A percentile compares a stretch with the other conserved stretches of the same genome.
Evolutionary conservation across 1,139 yeast genomes (phyloP).

Genomic region (Yamadazyma sp.): DNA sequence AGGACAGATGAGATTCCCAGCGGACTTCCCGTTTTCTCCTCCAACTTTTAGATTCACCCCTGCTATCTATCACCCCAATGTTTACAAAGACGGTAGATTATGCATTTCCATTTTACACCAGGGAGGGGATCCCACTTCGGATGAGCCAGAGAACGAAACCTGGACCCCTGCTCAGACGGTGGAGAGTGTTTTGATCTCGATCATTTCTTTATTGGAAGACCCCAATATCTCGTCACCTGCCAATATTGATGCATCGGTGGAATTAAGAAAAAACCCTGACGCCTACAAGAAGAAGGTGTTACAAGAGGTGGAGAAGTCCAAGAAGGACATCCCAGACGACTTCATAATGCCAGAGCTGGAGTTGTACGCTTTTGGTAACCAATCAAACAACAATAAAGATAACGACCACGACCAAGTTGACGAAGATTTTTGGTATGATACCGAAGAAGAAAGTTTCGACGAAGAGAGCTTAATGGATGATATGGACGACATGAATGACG

Average conservation of each 20-base stretch:
- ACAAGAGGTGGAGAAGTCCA: slow-evolving; percentile 81
- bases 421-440: slow-evolving; percentile 85
- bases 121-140: slow-evolving; percentile 84
- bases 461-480: slow-evolving; percentile 58
- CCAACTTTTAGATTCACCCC: slow-evolving; percentile 94
- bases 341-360: slow-evolving; percentile 73
- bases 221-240: slow-evolving; percentile 95
- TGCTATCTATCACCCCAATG: slow-evolving; percentile 92
- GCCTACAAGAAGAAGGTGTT: slow-evolving; percentile 77
- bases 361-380: slow-evolving; percentile 60
- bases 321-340: slow-evolving; percentile 81
- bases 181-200: slow-evolving; percentile 85
- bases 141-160: slow-evolving; percentile 88
- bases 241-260: slow-evolving; percentile 93
- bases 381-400: slow-evolving; percentile 36
- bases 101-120: slow-evolving; percentile 92
- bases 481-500: slow-evolving; percentile 55
- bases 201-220: slow-evolving; percentile 85
- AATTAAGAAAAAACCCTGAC: slow-evolving; percentile 81
- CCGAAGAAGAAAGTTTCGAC: slow-evolving; percentile 55
- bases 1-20: slow-evolving; percentile 92
- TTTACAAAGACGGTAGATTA: slow-evolving; percentile 87
- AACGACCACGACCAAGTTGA: slow-evolving; percentile 68
- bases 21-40: slow-evolving; percentile 87
- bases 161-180: slow-evolving; percentile 98